Evolutionary conservation across 2,329 filamentous ascomycete species (phyloP).

Genomic region (Curvularia spicifera): DNA sequence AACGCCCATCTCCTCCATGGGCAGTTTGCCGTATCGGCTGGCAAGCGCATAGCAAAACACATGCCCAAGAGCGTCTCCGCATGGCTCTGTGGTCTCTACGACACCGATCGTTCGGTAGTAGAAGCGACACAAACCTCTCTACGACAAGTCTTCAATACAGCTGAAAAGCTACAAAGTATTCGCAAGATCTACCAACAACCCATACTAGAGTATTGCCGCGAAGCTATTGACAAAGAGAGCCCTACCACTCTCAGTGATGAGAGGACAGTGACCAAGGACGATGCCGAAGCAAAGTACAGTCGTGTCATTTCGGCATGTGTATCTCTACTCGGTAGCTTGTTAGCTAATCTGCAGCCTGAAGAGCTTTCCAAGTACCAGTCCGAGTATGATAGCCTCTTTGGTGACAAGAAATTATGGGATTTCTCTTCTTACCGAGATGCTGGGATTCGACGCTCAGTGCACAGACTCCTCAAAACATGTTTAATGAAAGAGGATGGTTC

Average conservation of each 20-base stretch:
- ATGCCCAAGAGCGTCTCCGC: slow-evolving; percentile 79
- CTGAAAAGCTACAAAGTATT: slow-evolving; percentile 78
- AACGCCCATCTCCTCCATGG: slow-evolving; percentile 79
- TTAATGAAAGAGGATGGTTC: slow-evolving; percentile 56
- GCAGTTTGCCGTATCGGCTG: slow-evolving; percentile 62
- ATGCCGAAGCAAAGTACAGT: slow-evolving; percentile 83
- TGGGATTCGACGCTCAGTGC: slow-evolving; percentile 64
- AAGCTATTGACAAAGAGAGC: slow-evolving; percentile 79
- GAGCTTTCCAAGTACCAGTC: slow-evolving; percentile 67
- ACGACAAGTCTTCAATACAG: slow-evolving; percentile 74
- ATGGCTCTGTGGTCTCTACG: slow-evolving; percentile 91
- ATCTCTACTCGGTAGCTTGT: slow-evolving; percentile 60
- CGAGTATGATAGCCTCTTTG: slow-evolving; percentile 71
- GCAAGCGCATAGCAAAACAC: slow-evolving; percentile 82
- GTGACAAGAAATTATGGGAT: slow-evolving; percentile 66
- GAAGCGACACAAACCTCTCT: slow-evolving; percentile 80
- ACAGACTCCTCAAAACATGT: slow-evolving; percentile 61
- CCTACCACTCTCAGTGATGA: slow-evolving; percentile 86
- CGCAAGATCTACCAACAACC: slow-evolving; percentile 81
- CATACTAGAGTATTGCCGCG: slow-evolving; percentile 81
- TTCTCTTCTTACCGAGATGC: slow-evolving; percentile 64
- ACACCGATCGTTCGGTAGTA: slow-evolving; percentile 78
- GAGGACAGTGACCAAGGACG: slow-evolving; percentile 80
- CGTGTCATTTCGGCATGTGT: slow-evolving; percentile 72
- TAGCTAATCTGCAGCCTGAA: slow-evolving; percentile 52